These are phyloP conservation scores for Acanthochlamys bracteata DNA, from an alignment of 106 monocot genomes.

Conservation along the genomic window DNA sequence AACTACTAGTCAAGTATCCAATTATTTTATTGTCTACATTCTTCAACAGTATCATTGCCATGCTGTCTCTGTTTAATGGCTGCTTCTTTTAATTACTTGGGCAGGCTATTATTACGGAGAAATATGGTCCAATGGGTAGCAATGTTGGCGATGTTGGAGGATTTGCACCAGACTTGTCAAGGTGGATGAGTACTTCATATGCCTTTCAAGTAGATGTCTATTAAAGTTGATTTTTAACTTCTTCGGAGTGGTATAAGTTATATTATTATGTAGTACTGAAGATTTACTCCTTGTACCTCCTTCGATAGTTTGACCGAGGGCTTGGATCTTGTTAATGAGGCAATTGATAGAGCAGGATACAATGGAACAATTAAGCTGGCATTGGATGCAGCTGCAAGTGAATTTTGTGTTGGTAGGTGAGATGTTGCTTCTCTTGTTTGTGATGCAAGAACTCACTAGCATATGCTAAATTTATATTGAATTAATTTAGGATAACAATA, in stretches of 20 bases:
- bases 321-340: constrained; percentile 83
- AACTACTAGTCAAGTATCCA: neutral
- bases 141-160: constrained; percentile 91
- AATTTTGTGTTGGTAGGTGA: constrained; percentile 72
- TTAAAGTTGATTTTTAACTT: neutral
- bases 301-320: constrained; percentile 58
- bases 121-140: constrained; percentile 59
- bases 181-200: no score
- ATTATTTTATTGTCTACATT: neutral
- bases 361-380: constrained; percentile 85
- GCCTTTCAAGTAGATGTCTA: neutral
- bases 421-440: neutral
- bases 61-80: neutral
- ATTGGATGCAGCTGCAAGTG: constrained; percentile 69
- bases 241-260: no score
- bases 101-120: constrained; percentile 65
- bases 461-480: no score
- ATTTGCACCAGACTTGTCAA: constrained; percentile 56
- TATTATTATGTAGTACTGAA: neutral
- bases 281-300: neutral
- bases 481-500: neutral
- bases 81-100: neutral
- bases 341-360: constrained; percentile 88
- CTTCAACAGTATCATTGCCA: neutral
- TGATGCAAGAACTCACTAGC: neutral